Conservation (phyloP, 2,329 filamentous ascomycete species). For the Verticillium nubilum region DNA sequence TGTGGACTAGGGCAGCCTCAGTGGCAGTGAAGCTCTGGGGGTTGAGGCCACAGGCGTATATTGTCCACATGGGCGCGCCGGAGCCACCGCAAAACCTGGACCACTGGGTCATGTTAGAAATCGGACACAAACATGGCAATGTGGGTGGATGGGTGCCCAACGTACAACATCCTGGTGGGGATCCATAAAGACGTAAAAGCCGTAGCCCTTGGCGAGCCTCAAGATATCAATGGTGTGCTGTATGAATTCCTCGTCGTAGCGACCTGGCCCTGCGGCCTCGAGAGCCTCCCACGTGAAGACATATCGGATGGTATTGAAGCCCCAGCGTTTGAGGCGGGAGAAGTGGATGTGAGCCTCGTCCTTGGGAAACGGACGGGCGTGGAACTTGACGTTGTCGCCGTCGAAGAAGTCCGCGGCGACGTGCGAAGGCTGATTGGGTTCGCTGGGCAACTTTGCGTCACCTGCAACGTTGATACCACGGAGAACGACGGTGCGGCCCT, state of each 20-base stretch:
- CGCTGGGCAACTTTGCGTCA: constrained; percentile 83
- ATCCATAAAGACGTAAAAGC: constrained; percentile 97
- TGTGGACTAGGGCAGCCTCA: constrained; percentile 90
- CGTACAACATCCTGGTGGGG: constrained; percentile 93
- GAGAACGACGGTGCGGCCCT: constrained; percentile 80
- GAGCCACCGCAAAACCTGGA: constrained; percentile 91
- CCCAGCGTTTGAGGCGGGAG: constrained; percentile 75
- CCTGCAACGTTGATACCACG: constrained; percentile 92
- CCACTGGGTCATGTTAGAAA: constrained; percentile 54
- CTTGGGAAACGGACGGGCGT: constrained; percentile 75
- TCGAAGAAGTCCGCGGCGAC: constrained; percentile 78
- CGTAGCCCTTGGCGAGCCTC: constrained; percentile 79
- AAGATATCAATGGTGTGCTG: constrained; percentile 83
- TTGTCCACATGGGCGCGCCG: constrained; percentile 94
- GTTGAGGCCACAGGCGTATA: constrained; percentile 90
- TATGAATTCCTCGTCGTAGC: constrained; percentile 92
- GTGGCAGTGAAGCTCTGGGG: constrained; percentile 79
- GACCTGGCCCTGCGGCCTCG: constrained; percentile 82
- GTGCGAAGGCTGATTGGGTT: constrained; percentile 78
- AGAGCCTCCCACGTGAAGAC: constrained; percentile 99
- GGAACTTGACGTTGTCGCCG: constrained; percentile 85
- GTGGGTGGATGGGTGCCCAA: constrained; percentile 14
- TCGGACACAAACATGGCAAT: neutral
- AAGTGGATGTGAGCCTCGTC: constrained; percentile 85
- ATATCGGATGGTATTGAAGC: constrained; percentile 95